Evolutionary conservation across 352 stramenopile genomes (phyloP).

Genomic region (Phytopythium delawarense): DNA sequence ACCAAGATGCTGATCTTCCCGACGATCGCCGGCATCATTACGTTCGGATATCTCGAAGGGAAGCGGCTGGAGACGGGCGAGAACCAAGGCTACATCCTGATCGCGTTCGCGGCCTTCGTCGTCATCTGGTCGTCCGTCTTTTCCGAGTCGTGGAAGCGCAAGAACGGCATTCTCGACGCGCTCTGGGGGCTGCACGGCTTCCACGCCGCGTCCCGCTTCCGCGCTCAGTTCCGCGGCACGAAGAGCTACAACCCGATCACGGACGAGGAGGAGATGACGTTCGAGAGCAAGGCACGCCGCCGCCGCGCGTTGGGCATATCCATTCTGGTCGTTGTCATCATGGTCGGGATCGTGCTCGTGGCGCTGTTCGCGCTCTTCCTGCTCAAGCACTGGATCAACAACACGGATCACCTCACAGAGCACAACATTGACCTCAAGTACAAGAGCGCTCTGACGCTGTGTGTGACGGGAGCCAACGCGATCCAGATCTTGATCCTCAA

Average conservation of each 20-base stretch:
- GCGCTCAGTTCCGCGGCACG: constrained; percentile 82
- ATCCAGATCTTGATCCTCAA: constrained; percentile 94
- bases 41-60: constrained; percentile 58
- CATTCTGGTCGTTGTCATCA: constrained; percentile 59
- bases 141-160: constrained; percentile 86
- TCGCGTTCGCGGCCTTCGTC: constrained; percentile 79
- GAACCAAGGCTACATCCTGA: constrained; percentile 64
- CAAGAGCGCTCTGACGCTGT: constrained; percentile 35
- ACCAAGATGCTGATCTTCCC: constrained; percentile 90
- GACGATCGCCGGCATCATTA: constrained; percentile 70
- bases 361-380: constrained; percentile 68
- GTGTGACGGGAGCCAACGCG: constrained; percentile 60
- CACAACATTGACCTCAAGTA: constrained; percentile 36
- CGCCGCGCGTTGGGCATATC: constrained; percentile 55
- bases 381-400: constrained; percentile 72
- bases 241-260: constrained; percentile 69
- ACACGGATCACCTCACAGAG: constrained; percentile 16
- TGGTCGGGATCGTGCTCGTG: constrained; percentile 70
- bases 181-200: constrained; percentile 81
- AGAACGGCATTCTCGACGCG: constrained; percentile 79
- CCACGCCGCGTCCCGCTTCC: constrained; percentile 64
- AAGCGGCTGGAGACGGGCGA: constrained; percentile 28
- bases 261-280: constrained; percentile 61
- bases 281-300: constrained; percentile 50
- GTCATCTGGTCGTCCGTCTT: constrained; percentile 88